Evolutionary conservation across 768 basidiomycete species (phyloP).

Genomic region (Lactarius indigo): DNA sequence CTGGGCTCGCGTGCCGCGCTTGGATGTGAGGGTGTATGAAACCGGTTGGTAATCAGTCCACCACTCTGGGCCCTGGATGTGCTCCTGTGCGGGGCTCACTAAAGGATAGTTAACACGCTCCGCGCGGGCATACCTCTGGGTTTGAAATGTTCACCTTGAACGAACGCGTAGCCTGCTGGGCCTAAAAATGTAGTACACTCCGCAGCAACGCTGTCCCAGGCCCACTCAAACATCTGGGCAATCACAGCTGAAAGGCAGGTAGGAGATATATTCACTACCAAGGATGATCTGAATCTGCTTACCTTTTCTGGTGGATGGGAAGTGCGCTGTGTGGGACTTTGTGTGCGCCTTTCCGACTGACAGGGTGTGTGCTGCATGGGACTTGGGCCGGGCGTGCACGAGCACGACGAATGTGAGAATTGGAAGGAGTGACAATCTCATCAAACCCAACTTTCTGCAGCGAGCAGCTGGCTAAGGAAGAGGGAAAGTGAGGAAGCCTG

Average conservation of each 20-base stretch:
- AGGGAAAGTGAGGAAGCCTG: not conserved
- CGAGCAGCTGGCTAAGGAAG: not conserved
- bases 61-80: slow-evolving; percentile 57
- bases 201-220: slow-evolving; percentile 47
- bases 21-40: slow-evolving; percentile 61
- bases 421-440: not conserved
- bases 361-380: not conserved
- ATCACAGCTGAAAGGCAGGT: slow-evolving; percentile 41
- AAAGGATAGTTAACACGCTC: not conserved
- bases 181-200: slow-evolving; percentile 67
- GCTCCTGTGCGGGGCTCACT: slow-evolving; percentile 55
- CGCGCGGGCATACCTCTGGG: not conserved
- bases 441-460: not conserved
- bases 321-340: not conserved
- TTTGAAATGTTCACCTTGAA: slow-evolving; percentile 45
- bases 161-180: slow-evolving; percentile 59
- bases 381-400: not conserved
- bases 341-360: too few species aligned
- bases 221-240: slow-evolving; percentile 71
- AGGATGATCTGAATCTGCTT: not conserved
- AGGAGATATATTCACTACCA: not conserved
- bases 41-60: slow-evolving; percentile 75
- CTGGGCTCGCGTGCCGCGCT: slow-evolving; percentile 57
- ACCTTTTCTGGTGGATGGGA: not conserved
- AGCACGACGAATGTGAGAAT: not conserved